Evolutionary conservation across 805 yeast species (phyloP).

Genomic region (Saccharomyces paradoxus): DNA sequence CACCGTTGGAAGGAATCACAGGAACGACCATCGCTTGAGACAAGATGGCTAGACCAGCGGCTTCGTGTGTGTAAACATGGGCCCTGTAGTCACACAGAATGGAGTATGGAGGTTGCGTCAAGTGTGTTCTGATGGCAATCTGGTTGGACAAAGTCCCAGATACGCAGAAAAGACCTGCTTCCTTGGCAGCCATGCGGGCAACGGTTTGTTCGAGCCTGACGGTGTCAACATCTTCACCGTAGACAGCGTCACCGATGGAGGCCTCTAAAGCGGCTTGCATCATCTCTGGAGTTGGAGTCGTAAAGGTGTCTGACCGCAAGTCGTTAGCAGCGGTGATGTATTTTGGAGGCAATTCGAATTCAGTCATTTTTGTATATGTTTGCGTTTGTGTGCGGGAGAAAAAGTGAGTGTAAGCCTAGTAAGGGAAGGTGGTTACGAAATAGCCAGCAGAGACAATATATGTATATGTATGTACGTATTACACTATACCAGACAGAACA

Average conservation of each 20-base stretch:
- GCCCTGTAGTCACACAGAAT: conserved; percentile 79
- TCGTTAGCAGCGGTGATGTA: conserved; percentile 37
- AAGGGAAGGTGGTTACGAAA: background rate
- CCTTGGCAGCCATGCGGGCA: conserved; percentile 65
- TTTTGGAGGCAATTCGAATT: conserved; percentile 21
- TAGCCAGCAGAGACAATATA: background rate
- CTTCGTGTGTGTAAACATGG: conserved; percentile 77
- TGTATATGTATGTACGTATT: background rate
- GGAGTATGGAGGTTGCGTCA: conserved; percentile 69
- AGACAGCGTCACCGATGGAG: conserved; percentile 81
- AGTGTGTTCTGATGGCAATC: conserved; percentile 66
- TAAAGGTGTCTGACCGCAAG: conserved; percentile 77
- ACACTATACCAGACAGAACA: background rate
- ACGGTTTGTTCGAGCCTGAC: conserved; percentile 53
- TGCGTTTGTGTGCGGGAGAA: background rate
- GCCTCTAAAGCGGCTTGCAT: conserved; percentile 48
- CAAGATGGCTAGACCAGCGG: conserved; percentile 83
- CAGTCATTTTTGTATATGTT: conserved; percentile 7
- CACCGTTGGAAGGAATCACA: conserved; percentile 68
- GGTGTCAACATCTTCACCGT: conserved; percentile 72
- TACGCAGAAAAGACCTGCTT: conserved; percentile 73
- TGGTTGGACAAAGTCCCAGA: conserved; percentile 91
- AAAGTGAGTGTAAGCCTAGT: background rate
- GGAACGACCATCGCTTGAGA: conserved; percentile 90
- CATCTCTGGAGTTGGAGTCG: conserved; percentile 76